These are phyloP conservation scores for Fraxinus pennsylvanica DNA, from an alignment of 257 asterid species.

Conservation along the genomic window DNA sequence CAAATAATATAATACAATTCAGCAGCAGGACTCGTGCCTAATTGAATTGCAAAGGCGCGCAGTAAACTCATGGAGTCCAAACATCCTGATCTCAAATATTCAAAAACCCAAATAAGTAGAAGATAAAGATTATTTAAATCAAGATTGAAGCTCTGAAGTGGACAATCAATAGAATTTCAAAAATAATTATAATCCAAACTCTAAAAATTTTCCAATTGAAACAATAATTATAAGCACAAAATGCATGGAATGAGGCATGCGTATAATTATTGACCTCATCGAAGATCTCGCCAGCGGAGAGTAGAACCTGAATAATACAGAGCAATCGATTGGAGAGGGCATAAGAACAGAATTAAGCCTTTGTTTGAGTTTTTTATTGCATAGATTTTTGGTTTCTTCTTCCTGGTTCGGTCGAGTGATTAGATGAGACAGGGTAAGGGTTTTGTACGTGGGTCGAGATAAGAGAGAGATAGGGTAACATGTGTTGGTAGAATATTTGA, in stretches of 20 bases:
- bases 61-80: not conserved
- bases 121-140: not conserved
- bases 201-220: not conserved
- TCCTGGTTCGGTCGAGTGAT: too few relatives aligned
- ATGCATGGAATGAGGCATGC: not conserved
- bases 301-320: too few relatives aligned
- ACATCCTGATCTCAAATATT: not conserved
- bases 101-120: not conserved
- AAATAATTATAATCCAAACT: constrained; percentile 15
- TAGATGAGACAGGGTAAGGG: too few relatives aligned
- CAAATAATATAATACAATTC: not conserved
- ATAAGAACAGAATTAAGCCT: too few relatives aligned
- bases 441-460: too few relatives aligned
- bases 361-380: too few relatives aligned
- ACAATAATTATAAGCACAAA: too few relatives aligned
- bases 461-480: too few relatives aligned
- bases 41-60: not conserved
- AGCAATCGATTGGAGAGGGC: too few relatives aligned
- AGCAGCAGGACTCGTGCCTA: not conserved
- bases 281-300: too few relatives aligned
- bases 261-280: constrained; percentile 35
- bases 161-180: constrained; percentile 1
- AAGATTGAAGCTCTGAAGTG: constrained; percentile 16
- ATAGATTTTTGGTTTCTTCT: too few relatives aligned
- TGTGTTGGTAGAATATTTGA: too few relatives aligned